Base-by-base conservation (phyloP, 139 green algal genomes). In the Pleodorina starrii region DNA sequence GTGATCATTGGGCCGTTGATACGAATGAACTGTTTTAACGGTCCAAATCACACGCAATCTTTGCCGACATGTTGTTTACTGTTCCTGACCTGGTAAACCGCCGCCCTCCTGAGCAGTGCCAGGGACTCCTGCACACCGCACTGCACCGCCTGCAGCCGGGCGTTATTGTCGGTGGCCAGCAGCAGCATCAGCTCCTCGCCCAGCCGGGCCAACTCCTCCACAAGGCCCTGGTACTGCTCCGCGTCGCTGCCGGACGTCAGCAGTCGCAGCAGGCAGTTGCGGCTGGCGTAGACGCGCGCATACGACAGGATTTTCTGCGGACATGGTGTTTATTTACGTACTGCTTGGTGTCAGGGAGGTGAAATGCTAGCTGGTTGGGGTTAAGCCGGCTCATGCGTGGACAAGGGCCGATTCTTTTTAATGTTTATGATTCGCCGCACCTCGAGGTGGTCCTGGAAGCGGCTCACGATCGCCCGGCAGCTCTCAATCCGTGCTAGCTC, bases 231-330 rank as follows among this genome's bases (percentile, higher is more conserved):
- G 71, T 79, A 79, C 4, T 79, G 71, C 71, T 54, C 19, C 2
- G 17, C 40, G 19, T 79, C 71, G 19, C 42, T 38, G 40, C 19
- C 40, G 21, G 21, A 14, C 40, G 71, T 57, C 38, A 79, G 38
- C 71, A 79, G 40, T 40, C 71, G 40, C 42, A 79, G 32, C 7
- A 79, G 19, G 38, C 71, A 79, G 71, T 79, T 79, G 71, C 71
- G 71, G 40, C 71, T 54, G 19, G 40, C 40, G 40, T 79, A 79
- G 40, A 23, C 42, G 2, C 17, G 71, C 38, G 71, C 71, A 19
- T 54, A 54, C 14, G 71, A 35, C 40, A 38, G 4, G 38, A 54
- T 54, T 17, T 19, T 21, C 71, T 79, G 42, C 71, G n/a, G n/a
- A n/a, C n/a, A n/a, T n/a, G n/a, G n/a, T n/a, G n/a, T n/a, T n/a